Evolutionary conservation across 768 basidiomycete species (phyloP), one percentile per base, ranked within the genome.

Genomic region (Tremella fuciformis): DNA sequence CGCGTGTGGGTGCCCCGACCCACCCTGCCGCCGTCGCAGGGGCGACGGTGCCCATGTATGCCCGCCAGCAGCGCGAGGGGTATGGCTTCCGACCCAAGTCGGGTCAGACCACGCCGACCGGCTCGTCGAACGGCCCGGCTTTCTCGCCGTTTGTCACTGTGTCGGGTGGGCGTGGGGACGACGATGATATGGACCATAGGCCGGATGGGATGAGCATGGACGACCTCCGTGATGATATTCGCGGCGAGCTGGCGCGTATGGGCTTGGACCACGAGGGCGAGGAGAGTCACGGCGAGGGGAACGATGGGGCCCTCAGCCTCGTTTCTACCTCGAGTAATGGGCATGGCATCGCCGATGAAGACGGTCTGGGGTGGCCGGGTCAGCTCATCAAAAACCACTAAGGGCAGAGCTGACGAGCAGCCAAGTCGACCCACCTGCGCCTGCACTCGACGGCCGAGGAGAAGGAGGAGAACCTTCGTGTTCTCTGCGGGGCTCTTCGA

Each of bases 331-430:
- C n/a, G 42, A 56, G 59, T 39, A 46, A 37, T 38, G 47, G 53
- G 37, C 44, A 8, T 26, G 70, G 67, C 7, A 73, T 77, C 39
- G 72, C 72, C 15, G 72, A 77, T 62, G 70, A 60, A 38, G 70
- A 75, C 26, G 92, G 92, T 54, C 82, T 96, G 8, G 92, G 91
- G 7, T 94, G 92, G 91, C 92, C 92, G 76, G 91, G 91, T 88
- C 67, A 63, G 49, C 49, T 50, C n/a, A 8, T 46, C 7, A 46
- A n/a, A n/a, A n/a, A n/a, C 7, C n/a, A 15, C 8, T 46, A 8
- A 63, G 29, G n/a, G 34, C 47, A 26, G 46, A 13, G 13, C 55
- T 41, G 42, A 22, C 18, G 34, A 37, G 9, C 69, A 92, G 93
- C 92, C 58, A 96, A 94, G 79, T 90, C 88, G 6, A 93, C 92